These are phyloP conservation scores for Podaxis carcinomalis DNA, from an alignment of 768 basidiomycete species.

Conservation along the genomic window DNA sequence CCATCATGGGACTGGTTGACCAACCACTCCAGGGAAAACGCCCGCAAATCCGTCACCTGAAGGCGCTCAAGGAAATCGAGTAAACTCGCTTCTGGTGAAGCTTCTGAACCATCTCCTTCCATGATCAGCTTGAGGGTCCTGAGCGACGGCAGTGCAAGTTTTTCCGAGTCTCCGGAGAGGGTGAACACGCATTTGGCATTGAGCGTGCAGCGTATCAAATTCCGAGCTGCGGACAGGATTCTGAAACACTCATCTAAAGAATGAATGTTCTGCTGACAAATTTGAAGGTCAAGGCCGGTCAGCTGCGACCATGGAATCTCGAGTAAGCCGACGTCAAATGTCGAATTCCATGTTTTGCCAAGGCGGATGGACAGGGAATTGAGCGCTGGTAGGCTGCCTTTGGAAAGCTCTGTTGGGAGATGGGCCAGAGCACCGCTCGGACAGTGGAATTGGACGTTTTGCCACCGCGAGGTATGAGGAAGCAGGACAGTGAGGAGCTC, in stretches of 20 bases:
- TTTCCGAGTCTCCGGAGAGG: slow-evolving; percentile 13
- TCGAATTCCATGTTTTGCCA: slow-evolving; percentile 19
- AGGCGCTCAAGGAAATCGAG: slow-evolving; percentile 28
- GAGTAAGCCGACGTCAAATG: slow-evolving; percentile 20
- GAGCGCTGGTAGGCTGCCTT: slow-evolving; percentile 24
- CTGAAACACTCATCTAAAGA: slow-evolving; percentile 31
- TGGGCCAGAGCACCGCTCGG: slow-evolving; percentile 24
- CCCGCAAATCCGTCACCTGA: slow-evolving; percentile 24
- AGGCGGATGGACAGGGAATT: slow-evolving; percentile 28
- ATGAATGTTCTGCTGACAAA: slow-evolving; percentile 27
- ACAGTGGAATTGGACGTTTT: slow-evolving; percentile 28
- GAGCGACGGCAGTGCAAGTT: slow-evolving; percentile 25
- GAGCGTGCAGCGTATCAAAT: slow-evolving; percentile 27
- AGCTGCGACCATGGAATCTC: slow-evolving; percentile 38
- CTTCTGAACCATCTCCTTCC: slow-evolving; percentile 19
- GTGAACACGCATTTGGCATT: slow-evolving; percentile 25
- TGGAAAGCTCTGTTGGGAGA: slow-evolving; percentile 18
- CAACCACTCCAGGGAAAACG: slow-evolving; percentile 33
- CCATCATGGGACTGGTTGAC: slow-evolving; percentile 13
- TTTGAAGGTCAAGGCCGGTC: slow-evolving; percentile 30
- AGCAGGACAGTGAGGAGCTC: slow-evolving; percentile 26
- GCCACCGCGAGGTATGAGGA: slow-evolving; percentile 32
- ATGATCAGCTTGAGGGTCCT: slow-evolving; percentile 28
- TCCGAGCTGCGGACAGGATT: slow-evolving; percentile 28
- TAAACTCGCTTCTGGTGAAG: slow-evolving; percentile 20